Evolutionary conservation across 495 filamentous ascomycete genomes (phyloP).

Genomic region (Podospora tetraspora): DNA sequence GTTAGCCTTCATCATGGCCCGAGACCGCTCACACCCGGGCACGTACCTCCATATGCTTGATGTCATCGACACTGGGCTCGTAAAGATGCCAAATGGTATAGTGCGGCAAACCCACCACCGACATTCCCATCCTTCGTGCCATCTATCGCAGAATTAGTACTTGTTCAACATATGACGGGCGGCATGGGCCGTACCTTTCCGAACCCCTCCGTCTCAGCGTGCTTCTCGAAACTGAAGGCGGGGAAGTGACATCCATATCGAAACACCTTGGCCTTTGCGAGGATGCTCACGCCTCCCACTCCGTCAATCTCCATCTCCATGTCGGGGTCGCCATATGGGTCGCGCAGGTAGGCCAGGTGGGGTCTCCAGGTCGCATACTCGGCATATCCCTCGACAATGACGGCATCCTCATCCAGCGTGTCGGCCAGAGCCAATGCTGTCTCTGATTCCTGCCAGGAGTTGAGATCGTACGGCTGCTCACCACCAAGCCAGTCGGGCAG

Average conservation of each 20-base stretch:
- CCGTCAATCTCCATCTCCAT: conserved; percentile 99
- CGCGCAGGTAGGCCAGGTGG: conserved; percentile 92
- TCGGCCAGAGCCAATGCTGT: conserved; percentile 91
- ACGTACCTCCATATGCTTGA: conserved; percentile 83
- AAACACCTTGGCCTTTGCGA: conserved; percentile 94
- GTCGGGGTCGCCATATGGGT: conserved; percentile 96
- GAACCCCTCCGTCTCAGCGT: conserved; percentile 97
- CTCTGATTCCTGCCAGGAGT: conserved; percentile 99
- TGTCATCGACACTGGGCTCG: conserved; percentile 94
- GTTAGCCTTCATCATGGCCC: conserved; percentile 13
- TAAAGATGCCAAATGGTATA: conserved; percentile 99
- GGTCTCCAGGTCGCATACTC: conserved; percentile 99
- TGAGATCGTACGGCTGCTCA: conserved; percentile 97
- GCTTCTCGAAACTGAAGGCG: conserved; percentile 97
- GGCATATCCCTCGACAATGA: conserved; percentile 98
- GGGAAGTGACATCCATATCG: conserved; percentile 94
- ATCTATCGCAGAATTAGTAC: conserved; percentile 59
- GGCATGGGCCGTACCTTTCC: conserved; percentile 68
- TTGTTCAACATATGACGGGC: background rate
- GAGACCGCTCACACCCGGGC: background rate
- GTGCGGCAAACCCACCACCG: conserved; percentile 93
- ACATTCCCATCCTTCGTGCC: conserved; percentile 92
- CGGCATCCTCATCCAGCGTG: conserved; percentile 94
- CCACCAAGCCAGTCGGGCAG: conserved; percentile 98
- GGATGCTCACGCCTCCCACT: conserved; percentile 93